Evolutionary conservation across 2,329 filamentous ascomycete species (phyloP), one percentile per base, ranked within the genome.

Genomic region (Didymella sp.): DNA sequence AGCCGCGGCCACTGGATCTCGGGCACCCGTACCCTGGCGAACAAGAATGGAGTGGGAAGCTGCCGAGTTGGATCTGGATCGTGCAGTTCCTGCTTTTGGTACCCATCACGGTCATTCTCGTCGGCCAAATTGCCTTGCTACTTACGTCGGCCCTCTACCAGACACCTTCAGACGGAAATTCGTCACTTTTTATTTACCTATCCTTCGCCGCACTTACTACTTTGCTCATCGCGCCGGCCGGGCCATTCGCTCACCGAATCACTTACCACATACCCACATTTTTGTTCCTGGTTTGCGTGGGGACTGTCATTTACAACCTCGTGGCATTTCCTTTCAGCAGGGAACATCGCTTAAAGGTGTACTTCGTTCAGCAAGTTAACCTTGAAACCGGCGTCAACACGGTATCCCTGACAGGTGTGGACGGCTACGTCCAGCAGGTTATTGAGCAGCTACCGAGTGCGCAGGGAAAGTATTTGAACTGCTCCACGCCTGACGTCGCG

Each of bases 61-160:
- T 98, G 51, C 91, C 92, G 1, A 85, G 84, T 41, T 97, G 90
- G 89, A 87, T 90, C 17, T 99, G 95, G 95, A 76, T 95, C 38
- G 66, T 96, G 17, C 93, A 99, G 69, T 89, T 97, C 62, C 79
- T 98, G 3, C 72, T 97, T 15, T 79, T 96, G 9, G 90, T 86
- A 0, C 92, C 93, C 0, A 85, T 96, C 49, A 85, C 88, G 44
- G 80, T 96, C 42, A 88, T 95, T 58, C 75, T 98, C 19, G 77
- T 91, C 15, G 91, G 88, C 1, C 92, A 96, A 70, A 82, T 93
- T 24, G 89, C 85, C 1, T 82, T 98, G 3, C 78, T 94, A 12
- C 73, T 91, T 15, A 90, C 88, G 4, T 85, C 88, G 30, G 86
- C 90, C 2, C 81, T 92, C 19, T 82, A 88, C 56, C 93, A 96